These are phyloP conservation scores for Lyophyllum decastes DNA, from an alignment of 768 basidiomycete species.

Conservation along the genomic window DNA sequence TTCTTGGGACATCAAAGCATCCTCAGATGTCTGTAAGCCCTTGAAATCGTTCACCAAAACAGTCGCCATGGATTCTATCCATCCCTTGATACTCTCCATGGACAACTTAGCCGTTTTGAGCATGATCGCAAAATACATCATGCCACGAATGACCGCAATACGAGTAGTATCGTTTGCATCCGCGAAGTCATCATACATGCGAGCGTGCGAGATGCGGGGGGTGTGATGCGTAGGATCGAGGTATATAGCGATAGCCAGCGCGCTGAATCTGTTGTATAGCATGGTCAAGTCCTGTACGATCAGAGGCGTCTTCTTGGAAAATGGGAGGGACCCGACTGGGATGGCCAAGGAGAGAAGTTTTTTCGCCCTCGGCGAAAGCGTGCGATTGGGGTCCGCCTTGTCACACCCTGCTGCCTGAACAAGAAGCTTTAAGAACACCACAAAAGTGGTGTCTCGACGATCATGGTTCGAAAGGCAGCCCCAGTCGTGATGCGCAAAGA, in stretches of 20 bases:
- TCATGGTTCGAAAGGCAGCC: slow-evolving; percentile 51
- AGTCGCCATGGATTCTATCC: slow-evolving; percentile 64
- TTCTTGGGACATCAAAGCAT: neutral
- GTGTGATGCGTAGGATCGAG: slow-evolving; percentile 54
- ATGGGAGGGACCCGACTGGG: slow-evolving; percentile 71
- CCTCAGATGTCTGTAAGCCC: slow-evolving; percentile 11
- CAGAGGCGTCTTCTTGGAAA: slow-evolving; percentile 55
- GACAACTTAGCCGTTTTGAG: slow-evolving; percentile 53
- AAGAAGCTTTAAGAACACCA: slow-evolving; percentile 81
- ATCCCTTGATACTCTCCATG: slow-evolving; percentile 54
- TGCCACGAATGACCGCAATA: slow-evolving; percentile 71
- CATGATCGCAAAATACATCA: slow-evolving; percentile 69
- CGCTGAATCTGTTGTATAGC: slow-evolving; percentile 81
- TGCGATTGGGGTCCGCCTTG: slow-evolving; percentile 27
- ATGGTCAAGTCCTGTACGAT: slow-evolving; percentile 61
- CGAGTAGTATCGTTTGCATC: slow-evolving; percentile 64
- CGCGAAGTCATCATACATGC: slow-evolving; percentile 67
- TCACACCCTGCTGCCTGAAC: slow-evolving; percentile 52
- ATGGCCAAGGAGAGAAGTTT: slow-evolving; percentile 73
- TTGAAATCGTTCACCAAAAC: slow-evolving; percentile 58
- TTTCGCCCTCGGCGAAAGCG: slow-evolving; percentile 47
- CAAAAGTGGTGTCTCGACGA: slow-evolving; percentile 68
- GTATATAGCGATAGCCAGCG: slow-evolving; percentile 68
- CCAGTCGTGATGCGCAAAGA: slow-evolving; percentile 60
- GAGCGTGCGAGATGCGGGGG: slow-evolving; percentile 64